phyloP scores from a whole-genome alignment of 139 green algal species.

The Volvox africanus region DNA sequence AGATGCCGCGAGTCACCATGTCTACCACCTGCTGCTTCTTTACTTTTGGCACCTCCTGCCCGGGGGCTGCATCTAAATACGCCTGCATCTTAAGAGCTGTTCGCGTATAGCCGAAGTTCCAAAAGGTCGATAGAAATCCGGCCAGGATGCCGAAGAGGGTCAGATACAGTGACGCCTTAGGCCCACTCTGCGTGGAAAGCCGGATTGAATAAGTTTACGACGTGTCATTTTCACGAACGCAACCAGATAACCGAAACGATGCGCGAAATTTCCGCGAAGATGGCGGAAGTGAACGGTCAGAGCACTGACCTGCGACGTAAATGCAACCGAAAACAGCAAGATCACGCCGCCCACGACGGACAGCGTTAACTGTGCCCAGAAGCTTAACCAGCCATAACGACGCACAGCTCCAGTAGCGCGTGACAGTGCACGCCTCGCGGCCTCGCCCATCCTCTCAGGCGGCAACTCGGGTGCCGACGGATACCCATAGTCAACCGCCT shows the following conservation, averaged over 20 bases:
- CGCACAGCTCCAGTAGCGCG: conserved; percentile 68
- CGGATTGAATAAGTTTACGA: too few species aligned
- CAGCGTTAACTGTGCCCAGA: conserved; percentile 96
- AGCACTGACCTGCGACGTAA: conserved; percentile 81
- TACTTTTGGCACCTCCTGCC: conserved; percentile 64
- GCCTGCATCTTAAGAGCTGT: conserved; percentile 73
- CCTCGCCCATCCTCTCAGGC: conserved; percentile 59
- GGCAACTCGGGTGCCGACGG: conserved; percentile 50
- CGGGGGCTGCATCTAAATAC: conserved; percentile 77
- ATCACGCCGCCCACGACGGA: conserved; percentile 91
- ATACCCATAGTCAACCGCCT: conserved; percentile 32
- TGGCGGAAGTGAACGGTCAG: neutral
- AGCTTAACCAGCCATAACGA: conserved; percentile 89
- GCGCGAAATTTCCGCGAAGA: neutral
- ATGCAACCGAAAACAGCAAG: conserved; percentile 95
- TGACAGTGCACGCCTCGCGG: conserved; percentile 58
- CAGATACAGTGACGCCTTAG: conserved; percentile 88
- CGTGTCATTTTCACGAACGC: neutral
- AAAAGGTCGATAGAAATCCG: conserved; percentile 94
- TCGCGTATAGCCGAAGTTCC: conserved; percentile 89
- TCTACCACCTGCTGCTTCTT: conserved; percentile 82
- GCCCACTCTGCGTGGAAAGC: conserved; percentile 71
- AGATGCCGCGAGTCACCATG: conserved; percentile 77
- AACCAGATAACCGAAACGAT: neutral
- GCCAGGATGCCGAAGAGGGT: conserved; percentile 93